Base-by-base conservation (phyloP, 345 rosid species). In the Eucalyptus curtisii region DNA sequence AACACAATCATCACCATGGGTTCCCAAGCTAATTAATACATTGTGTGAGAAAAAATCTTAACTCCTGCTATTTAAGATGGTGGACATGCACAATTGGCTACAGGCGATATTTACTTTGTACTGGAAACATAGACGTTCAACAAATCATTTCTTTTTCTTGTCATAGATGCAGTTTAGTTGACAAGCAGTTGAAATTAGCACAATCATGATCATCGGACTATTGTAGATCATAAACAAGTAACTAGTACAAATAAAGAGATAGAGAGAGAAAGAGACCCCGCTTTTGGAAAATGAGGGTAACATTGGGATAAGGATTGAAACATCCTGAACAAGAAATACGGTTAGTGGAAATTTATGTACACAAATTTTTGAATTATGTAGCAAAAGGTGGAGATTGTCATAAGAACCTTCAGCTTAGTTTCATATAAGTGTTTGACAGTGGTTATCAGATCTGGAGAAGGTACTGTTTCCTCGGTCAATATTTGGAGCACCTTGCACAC, bases 401-500 rank as follows among this genome's bases (percentile, higher is more conserved):
- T 15, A 87, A 76, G 66, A 87, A 98, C 99, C 99, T 98, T 95
- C 89, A 98, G 92, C 93, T 98, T 97, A 49, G 98, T 96, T 94
- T 97, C 99, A 91, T 95, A 98, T 92, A 98, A 90, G 92, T 94
- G 97, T 89, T 98, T 97, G 88, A 98, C 98, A 31, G 99, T 94
- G 45, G 96, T 93, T 86, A 98, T 95, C 91, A 98, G 93, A 89
- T 95, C 94, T 59, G 90, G 88, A 85, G 99, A 94, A 87, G 99
- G 97, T 48, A 93, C 93, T 88, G 95, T 90, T 90, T 95, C 99
- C 90, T 96, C 97, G 86, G 98, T 96, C 94, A 98, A 93, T 92
- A 95, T 93, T 95, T 98, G 98, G 91, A 98, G 92, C 94, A 98
- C 98, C 99, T 98, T 49, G 87, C 86, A 79, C 76, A 68, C 86